Conservation (phyloP, 148 eudicot genomes). For the Simmondsia chinensis region DNA sequence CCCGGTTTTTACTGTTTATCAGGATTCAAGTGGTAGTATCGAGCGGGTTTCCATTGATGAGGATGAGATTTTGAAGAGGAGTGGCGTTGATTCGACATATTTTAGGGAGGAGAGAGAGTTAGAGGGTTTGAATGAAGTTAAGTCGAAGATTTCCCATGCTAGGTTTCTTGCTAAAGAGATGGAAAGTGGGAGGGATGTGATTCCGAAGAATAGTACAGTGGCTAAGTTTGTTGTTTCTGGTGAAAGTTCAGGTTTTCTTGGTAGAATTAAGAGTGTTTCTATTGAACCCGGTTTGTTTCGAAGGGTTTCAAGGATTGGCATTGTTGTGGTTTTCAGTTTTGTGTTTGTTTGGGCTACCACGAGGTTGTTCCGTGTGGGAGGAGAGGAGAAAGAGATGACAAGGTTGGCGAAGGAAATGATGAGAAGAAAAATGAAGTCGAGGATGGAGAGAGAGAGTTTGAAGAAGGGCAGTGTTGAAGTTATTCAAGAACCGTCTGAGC, state of each 20-base stretch:
- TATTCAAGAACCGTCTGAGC: constrained; percentile 25
- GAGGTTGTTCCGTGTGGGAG: constrained; percentile 18
- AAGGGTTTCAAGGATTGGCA: constrained; percentile 36
- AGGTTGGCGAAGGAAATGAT: constrained; percentile 68
- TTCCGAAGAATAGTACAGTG: constrained; percentile 48
- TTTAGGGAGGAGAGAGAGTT: constrained; percentile 20
- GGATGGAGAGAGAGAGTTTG: constrained; percentile 40
- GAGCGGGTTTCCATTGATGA: constrained; percentile 60
- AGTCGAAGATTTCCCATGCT: constrained; percentile 43
- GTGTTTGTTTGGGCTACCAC: constrained; percentile 36
- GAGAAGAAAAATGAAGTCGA: constrained; percentile 60
- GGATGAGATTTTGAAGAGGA: constrained; percentile 62
- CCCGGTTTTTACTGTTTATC: constrained; percentile 54
- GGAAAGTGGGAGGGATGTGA: constrained; percentile 42
- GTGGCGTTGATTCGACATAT: constrained; percentile 28
- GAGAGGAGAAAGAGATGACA: constrained; percentile 23
- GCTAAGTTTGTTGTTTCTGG: constrained; percentile 38
- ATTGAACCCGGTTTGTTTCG: constrained; percentile 8
- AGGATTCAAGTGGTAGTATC: constrained; percentile 43
- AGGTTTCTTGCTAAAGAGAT: constrained; percentile 51
- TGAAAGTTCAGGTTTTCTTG: constrained; percentile 14
- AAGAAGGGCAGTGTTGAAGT: constrained; percentile 56
- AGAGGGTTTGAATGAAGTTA: constrained; percentile 38
- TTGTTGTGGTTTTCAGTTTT: constrained; percentile 37
- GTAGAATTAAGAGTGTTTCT: constrained; percentile 20